phyloP scores from a whole-genome alignment of 441 rosid genomes.

The Rhodomyrtus psidioides region DNA sequence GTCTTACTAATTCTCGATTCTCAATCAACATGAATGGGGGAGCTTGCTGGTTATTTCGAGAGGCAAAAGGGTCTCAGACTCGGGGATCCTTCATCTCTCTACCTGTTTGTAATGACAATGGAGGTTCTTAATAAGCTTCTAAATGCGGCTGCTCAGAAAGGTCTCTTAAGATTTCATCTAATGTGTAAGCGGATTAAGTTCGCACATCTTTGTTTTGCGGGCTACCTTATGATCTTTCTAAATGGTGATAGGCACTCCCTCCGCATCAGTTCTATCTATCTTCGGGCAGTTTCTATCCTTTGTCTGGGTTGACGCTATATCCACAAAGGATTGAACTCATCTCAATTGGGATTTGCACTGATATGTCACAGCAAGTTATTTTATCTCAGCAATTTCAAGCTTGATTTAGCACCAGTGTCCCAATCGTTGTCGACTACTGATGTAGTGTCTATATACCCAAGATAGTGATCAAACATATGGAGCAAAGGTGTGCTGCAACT shows the following conservation, averaged over 20 bases:
- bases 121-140: neutral
- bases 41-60: neutral
- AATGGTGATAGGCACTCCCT: neutral
- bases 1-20: neutral
- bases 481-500: no score
- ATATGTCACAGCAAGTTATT: neutral
- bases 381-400: neutral
- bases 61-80: neutral
- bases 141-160: neutral
- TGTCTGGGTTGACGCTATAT: neutral
- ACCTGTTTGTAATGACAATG: neutral
- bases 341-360: neutral
- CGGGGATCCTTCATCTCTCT: neutral
- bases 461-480: neutral
- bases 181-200: neutral
- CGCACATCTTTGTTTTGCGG: neutral
- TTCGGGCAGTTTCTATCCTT: neutral
- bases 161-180: neutral
- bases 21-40: neutral
- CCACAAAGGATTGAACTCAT: neutral
- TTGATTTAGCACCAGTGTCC: neutral
- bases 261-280: neutral
- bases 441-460: neutral
- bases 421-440: neutral
- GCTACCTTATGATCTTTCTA: neutral